Conservation (phyloP, 2,329 filamentous ascomycete genomes). For the Hypoxylon sp. region DNA sequence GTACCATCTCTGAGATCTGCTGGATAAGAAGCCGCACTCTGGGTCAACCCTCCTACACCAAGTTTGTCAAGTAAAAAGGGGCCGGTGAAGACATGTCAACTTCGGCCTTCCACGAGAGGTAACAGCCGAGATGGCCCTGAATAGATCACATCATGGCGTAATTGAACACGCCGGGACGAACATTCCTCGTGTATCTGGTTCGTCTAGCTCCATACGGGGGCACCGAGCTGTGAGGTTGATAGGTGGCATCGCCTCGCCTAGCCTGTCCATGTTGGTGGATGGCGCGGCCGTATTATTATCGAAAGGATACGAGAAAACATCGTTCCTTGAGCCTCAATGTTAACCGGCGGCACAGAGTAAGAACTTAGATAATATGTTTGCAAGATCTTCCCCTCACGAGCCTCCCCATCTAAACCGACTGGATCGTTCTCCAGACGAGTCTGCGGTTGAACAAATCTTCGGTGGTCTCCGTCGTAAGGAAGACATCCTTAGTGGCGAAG, state of each 20-base stretch:
- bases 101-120: conserved; percentile 7
- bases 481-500: conserved; percentile 18
- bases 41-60: conserved; percentile 3
- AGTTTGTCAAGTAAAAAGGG: conserved; percentile 3
- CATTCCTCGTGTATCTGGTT: conserved; percentile 1
- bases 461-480: conserved; percentile 5
- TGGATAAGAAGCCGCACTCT: conserved; percentile 5
- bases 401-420: not conserved
- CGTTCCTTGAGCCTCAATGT: conserved; percentile 34
- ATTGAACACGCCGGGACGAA: conserved; percentile 6
- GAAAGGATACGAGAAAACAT: conserved; percentile 15
- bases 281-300: conserved; percentile 29
- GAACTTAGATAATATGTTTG: conserved; percentile 22
- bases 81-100: not conserved
- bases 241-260: conserved; percentile 17
- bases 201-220: conserved; percentile 2
- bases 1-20: conserved; percentile 4
- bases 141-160: conserved; percentile 13
- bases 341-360: conserved; percentile 19
- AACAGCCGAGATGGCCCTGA: not conserved
- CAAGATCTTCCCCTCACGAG: conserved; percentile 4
- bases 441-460: conserved; percentile 4
- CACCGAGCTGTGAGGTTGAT: conserved; percentile 22
- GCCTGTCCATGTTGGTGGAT: conserved; percentile 12
- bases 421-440: conserved; percentile 1